Evolutionary conservation across 2,329 filamentous ascomycete species (phyloP), one percentile per base, ranked within the genome.

Genomic region (Colletotrichum spaethianum): DNA sequence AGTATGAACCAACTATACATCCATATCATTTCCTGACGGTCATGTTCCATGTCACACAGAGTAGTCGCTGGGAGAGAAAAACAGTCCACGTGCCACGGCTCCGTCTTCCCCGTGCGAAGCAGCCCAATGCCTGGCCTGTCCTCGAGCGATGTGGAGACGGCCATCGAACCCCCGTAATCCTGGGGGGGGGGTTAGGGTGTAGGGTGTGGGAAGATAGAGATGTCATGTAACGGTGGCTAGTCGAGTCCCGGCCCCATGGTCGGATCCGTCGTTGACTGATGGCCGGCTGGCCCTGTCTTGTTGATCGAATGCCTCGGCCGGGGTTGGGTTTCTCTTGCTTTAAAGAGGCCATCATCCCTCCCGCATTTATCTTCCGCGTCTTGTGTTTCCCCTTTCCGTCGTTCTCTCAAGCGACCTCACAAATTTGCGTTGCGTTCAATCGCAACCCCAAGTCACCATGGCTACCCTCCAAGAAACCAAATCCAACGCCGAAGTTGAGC

Each of bases 41-140:
- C 48, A 28, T 59, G 23, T 36, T 20, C 60, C 31, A 63, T 53
- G 7, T 9, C 3, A 2, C 5, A 26, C n/a, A n/a, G 33, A 33
- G 4, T 14, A 20, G n/a, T 48, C 48, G 65, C 57, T 7, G 5
- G 36, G 28, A 31, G 5, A 44, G 28, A 31, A 55, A 38, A 38
- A 8, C 31, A n/a, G 42, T 11, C 63, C 70, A 72, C 65, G 65
- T 72, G 69, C 70, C 23, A 18, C 70, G 65, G 70, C 70, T 60
- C 70, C 70, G 65, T 70, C 31, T 46, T 61, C 70, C 59, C 70
- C 60, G 57, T 52, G n/a, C 14, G 9, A 57, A 63, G 42, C 36
- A 63, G 65, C 52, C 65, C 31, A 53, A 48, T 55, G 44, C 44
- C 53, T 63, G 69, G 55, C 38, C 23, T n/a, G 23, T 33, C 60